phyloP scores from a whole-genome alignment of 345 rosid genomes.

The Salix dunnii region DNA sequence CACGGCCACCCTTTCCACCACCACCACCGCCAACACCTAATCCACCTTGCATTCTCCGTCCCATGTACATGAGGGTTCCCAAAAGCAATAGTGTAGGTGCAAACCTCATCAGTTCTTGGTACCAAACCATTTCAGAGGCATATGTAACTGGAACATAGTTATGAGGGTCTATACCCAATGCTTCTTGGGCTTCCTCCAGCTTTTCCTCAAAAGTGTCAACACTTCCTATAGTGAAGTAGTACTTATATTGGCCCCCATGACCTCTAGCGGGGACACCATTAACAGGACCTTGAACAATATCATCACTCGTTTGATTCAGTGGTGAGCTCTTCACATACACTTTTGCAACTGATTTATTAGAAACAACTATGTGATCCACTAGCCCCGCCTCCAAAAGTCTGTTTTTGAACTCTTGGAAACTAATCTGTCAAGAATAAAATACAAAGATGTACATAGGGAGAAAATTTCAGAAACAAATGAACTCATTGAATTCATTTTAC shows the following conservation, averaged over 20 bases:
- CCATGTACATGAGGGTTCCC: conserved; percentile 68
- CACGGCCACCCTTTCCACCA: conserved; percentile 78
- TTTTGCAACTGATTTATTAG: conserved; percentile 86
- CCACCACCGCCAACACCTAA: conserved; percentile 66
- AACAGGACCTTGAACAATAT: conserved; percentile 36
- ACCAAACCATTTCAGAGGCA: conserved; percentile 71
- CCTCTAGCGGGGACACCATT: conserved; percentile 39
- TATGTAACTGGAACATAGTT: conserved; percentile 78
- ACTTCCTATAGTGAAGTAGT: conserved; percentile 87
- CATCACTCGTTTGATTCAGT: conserved; percentile 42
- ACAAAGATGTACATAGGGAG: not conserved
- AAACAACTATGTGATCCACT: conserved; percentile 88
- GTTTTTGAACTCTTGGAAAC: conserved; percentile 96
- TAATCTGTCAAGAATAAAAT: conserved; percentile 48
- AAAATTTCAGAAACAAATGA: not conserved
- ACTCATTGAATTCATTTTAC: not conserved
- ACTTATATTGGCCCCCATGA: conserved; percentile 59
- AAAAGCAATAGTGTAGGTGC: conserved; percentile 76
- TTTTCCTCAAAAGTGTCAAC: conserved; percentile 96
- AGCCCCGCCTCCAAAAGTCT: conserved; percentile 88
- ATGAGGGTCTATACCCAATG: conserved; percentile 70
- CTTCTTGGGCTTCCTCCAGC: conserved; percentile 88
- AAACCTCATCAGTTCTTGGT: conserved; percentile 71
- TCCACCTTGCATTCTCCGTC: conserved; percentile 81
- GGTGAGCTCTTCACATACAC: conserved; percentile 63